Percentiles rank a stretch among this genome's conserved stretches.
These are phyloP conservation scores for Iberis pinnata DNA, from an alignment of 345 rosid genomes.

Conservation along the genomic window DNA sequence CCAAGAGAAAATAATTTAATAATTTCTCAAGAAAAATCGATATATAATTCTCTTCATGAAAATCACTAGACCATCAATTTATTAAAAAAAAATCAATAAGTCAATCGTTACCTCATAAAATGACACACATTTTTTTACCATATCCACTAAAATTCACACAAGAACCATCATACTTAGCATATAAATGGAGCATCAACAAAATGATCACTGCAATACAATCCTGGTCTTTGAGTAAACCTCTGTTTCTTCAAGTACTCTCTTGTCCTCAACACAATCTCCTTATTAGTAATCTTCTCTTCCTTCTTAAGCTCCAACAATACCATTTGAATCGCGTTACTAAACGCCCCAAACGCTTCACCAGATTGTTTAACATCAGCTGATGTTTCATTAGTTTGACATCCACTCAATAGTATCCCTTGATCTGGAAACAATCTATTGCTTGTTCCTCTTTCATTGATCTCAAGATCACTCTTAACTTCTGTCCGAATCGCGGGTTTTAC, in stretches of 20 bases:
- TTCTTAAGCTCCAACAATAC: slow-evolving; percentile 50
- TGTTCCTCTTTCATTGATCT: background rate
- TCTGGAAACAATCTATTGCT: no score
- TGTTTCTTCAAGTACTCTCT: slow-evolving; percentile 57
- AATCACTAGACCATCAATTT: no score
- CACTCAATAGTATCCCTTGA: slow-evolving; percentile 69
- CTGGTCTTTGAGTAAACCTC: slow-evolving; percentile 82
- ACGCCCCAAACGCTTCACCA: slow-evolving; percentile 69
- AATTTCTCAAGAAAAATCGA: no score
- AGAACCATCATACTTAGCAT: slow-evolving; percentile 2
- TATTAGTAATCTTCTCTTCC: slow-evolving; percentile 35
- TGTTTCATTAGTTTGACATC: slow-evolving; percentile 87
- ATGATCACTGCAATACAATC: slow-evolving; percentile 65
- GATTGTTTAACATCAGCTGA: slow-evolving; percentile 81
- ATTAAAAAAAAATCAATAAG: background rate
- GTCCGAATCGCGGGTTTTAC: no score
- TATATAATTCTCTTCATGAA: no score
- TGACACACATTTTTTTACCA: background rate
- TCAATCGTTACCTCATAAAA: no score
- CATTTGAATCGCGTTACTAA: slow-evolving; percentile 77
- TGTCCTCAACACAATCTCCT: slow-evolving; percentile 52
- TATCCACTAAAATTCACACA: background rate
- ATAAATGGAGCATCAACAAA: slow-evolving; percentile 57
- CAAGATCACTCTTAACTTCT: no score
- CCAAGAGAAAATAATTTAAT: no score